Percentiles rank a stretch among this genome's conserved stretches.
phyloP scores from a whole-genome alignment of 2,329 filamentous ascomycete genomes.

The Fusarium brachygibbosum region DNA sequence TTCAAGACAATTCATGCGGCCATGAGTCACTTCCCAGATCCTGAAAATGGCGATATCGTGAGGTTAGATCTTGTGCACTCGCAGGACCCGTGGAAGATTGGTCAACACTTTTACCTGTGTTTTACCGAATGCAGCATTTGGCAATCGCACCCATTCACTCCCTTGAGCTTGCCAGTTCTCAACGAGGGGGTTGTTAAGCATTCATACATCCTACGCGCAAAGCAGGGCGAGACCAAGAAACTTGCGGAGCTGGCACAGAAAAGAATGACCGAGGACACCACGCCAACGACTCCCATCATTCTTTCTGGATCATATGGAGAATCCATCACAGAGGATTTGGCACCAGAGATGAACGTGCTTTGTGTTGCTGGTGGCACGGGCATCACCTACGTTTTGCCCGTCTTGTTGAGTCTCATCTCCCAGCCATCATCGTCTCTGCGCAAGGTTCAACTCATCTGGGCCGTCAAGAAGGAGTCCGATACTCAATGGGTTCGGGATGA shows the following conservation, averaged over 20 bases:
- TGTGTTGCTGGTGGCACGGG: constrained; percentile 2
- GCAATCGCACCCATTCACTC: neutral
- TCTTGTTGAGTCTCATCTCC: neutral
- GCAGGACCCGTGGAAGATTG: neutral
- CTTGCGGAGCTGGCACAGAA: neutral
- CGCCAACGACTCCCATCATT: neutral
- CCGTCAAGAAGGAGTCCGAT: neutral
- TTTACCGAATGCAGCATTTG: constrained; percentile 4
- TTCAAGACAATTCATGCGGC: neutral
- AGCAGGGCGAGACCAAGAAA: neutral
- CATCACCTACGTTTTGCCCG: neutral
- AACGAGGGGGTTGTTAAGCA: neutral
- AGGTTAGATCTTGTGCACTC: neutral
- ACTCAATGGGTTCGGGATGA: neutral
- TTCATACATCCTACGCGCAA: constrained; percentile 1
- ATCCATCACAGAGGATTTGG: neutral
- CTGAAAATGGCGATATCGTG: neutral
- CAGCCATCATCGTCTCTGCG: rapidly evolving
- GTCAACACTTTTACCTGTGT: neutral
- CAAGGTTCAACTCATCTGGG: neutral
- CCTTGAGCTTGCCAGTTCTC: neutral
- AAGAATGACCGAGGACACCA: rapidly evolving
- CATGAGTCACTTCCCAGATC: neutral
- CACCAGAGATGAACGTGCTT: neutral
- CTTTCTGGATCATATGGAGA: neutral